Conservation (phyloP, 768 basidiomycete species). For the Neoboletus brunneissimus region DNA sequence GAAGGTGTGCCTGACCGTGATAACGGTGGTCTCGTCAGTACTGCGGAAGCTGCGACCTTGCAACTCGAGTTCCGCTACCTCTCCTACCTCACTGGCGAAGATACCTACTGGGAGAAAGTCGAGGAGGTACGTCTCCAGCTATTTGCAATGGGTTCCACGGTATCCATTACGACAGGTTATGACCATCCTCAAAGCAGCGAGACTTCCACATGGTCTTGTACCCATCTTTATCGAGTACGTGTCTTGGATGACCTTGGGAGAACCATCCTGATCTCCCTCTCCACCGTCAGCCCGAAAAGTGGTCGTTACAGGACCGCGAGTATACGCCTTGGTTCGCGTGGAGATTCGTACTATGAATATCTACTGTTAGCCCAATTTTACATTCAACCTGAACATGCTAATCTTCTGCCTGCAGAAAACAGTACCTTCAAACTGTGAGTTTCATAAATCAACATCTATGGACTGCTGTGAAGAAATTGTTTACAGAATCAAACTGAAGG, state of each 20-base stretch:
- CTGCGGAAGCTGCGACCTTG: constrained; percentile 85
- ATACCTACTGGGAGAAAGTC: constrained; percentile 75
- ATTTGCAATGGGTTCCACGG: background rate
- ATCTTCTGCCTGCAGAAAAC: constrained; percentile 22
- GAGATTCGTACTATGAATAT: constrained; percentile 94
- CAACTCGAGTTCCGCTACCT: constrained; percentile 92
- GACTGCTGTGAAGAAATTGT: constrained; percentile 1
- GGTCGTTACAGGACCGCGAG: constrained; percentile 62
- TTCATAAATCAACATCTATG: background rate
- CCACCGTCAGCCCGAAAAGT: constrained; percentile 39
- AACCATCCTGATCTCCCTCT: constrained; percentile 12
- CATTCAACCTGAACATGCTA: background rate
- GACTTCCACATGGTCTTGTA: constrained; percentile 68
- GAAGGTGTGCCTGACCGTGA: constrained; percentile 60
- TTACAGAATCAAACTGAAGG: constrained; percentile 66
- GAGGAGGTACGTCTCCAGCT: constrained; percentile 51
- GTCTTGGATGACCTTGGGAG: constrained; percentile 1
- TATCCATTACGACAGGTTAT: constrained; percentile 48
- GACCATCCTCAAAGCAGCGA: constrained; percentile 60
- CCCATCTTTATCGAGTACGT: constrained; percentile 82
- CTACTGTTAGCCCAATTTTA: constrained; percentile 51
- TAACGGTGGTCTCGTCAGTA: constrained; percentile 62
- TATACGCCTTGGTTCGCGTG: constrained; percentile 87
- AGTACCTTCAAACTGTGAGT: constrained; percentile 34
- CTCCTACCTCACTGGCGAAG: constrained; percentile 72